These are phyloP conservation scores for Beauveria australis DNA, from an alignment of 2,329 filamentous ascomycete genomes.

Conservation along the genomic window DNA sequence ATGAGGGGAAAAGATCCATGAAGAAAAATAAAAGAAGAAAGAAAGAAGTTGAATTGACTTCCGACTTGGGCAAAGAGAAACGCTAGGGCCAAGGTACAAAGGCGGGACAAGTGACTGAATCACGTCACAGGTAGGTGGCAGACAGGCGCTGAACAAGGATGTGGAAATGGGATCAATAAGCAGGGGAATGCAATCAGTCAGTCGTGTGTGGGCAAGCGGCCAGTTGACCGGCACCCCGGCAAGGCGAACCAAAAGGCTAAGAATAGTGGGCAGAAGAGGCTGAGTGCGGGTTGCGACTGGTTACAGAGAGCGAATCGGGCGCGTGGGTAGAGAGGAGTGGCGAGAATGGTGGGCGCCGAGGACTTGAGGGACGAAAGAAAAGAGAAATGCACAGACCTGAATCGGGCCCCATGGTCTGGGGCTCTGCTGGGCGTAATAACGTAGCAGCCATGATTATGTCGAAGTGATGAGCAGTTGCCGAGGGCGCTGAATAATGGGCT, in stretches of 20 bases:
- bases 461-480: not conserved
- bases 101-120: slow-evolving; percentile 3
- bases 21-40: not conserved
- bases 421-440: slow-evolving; percentile 1
- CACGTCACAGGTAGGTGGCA: slow-evolving; percentile 14
- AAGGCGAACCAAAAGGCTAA: slow-evolving; percentile 4
- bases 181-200: slow-evolving; percentile 1
- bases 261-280: slow-evolving; percentile 6
- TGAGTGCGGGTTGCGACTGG: not conserved
- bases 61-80: not conserved
- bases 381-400: slow-evolving; percentile 9
- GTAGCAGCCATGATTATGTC: not conserved
- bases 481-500: not conserved
- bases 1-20: not conserved
- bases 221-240: not conserved
- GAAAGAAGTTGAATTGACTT: not conserved
- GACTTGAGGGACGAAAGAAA: not conserved
- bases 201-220: not conserved
- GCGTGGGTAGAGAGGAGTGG: slow-evolving; percentile 5
- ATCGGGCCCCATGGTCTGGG: slow-evolving; percentile 1
- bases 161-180: slow-evolving; percentile 8
- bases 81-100: slow-evolving; percentile 9
- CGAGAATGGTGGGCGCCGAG: not conserved
- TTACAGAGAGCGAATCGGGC: not conserved
- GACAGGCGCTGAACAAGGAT: not conserved